Evolutionary conservation across 192 early-diverging fungal species (phyloP), one percentile per base, ranked within the genome.

Genomic region (Backusella luteola): DNA sequence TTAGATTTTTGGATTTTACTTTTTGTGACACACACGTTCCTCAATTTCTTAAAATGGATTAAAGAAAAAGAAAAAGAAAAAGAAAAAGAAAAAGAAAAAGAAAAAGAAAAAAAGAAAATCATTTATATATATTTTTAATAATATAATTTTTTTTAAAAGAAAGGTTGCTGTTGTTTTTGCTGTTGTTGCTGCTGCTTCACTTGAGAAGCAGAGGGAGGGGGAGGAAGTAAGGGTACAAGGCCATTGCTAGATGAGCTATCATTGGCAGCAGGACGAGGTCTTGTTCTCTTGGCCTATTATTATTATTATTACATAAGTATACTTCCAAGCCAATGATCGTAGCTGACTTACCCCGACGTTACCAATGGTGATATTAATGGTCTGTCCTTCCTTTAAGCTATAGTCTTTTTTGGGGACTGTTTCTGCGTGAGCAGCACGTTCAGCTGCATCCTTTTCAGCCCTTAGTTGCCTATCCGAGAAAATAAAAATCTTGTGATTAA

Each of bases 381-480:
- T 95, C 76, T 94, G 89, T 6, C 94, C 94, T 34, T 91, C 93
- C 73, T 94, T 96, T 44, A 91, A 80, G 69, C 89, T 92, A 79
- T 92, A 95, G 77, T 95, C 94, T 34, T 91, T 75, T 56, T 91
- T 87, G 15, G 93, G 92, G 44, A 81, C 73, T 36, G 79, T 67
- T 34, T 39, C 69, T 38, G 77, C 83, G 3, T 81, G 26, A 70
- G 81, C 82, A 23, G 75, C 79, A 23, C 80, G 73, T 26, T 84
- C 52, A 23, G 34, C 78, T 2, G 83, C 74, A 52, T 84, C 77
- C 46, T 86, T 80, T 72, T 88, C 88, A 8, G 83, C 86, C 34
- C 77, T 75, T 8, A 88, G n/a, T 69, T 90, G 88, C 56, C 88
- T 89, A 77, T 38, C 44, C 21, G 39, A 59, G 39, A 44, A 49